These are phyloP conservation scores for Penicillium sp. DNA, from an alignment of 2,329 filamentous ascomycete species.

Conservation along the genomic window DNA sequence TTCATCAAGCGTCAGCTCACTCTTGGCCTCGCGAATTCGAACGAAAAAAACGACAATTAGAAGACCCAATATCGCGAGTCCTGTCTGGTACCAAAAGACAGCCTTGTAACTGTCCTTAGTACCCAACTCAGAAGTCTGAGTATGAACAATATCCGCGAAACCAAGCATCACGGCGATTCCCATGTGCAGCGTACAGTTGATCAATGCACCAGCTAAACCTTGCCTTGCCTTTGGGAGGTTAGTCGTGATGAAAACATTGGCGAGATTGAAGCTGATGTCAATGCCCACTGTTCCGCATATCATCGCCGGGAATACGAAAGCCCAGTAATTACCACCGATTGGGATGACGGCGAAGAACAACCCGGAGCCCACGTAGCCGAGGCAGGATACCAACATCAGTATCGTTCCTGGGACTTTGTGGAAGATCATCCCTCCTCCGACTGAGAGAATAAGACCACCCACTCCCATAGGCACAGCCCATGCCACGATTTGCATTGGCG, in stretches of 20 bases:
- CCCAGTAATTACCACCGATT: conserved; percentile 62
- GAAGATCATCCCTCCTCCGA: conserved; percentile 63
- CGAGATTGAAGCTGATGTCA: conserved; percentile 72
- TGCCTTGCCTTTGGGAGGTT: conserved; percentile 64
- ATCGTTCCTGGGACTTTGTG: conserved; percentile 63
- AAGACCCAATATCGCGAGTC: conserved; percentile 52
- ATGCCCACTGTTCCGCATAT: conserved; percentile 67
- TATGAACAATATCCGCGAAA: conserved; percentile 62
- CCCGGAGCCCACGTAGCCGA: conserved; percentile 57
- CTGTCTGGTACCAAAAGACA: conserved; percentile 64
- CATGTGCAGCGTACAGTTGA: conserved; percentile 68
- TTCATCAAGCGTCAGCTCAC: conserved; percentile 58
- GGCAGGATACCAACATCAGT: conserved; percentile 60
- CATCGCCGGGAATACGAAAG: conserved; percentile 65
- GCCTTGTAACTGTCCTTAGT: conserved; percentile 57
- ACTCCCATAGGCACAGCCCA: conserved; percentile 68
- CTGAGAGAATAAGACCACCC: conserved; percentile 65
- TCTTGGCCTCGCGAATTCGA: conserved; percentile 54
- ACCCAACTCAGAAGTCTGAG: conserved; percentile 48
- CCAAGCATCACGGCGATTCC: conserved; percentile 70
- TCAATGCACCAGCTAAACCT: conserved; percentile 67
- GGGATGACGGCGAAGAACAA: conserved; percentile 66
- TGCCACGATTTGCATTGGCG: conserved; percentile 61
- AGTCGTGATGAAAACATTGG: conserved; percentile 75
- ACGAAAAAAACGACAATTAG: conserved; percentile 54